phyloP scores from a whole-genome alignment of 768 basidiomycete species.

The Naematelia aurantialba region DNA sequence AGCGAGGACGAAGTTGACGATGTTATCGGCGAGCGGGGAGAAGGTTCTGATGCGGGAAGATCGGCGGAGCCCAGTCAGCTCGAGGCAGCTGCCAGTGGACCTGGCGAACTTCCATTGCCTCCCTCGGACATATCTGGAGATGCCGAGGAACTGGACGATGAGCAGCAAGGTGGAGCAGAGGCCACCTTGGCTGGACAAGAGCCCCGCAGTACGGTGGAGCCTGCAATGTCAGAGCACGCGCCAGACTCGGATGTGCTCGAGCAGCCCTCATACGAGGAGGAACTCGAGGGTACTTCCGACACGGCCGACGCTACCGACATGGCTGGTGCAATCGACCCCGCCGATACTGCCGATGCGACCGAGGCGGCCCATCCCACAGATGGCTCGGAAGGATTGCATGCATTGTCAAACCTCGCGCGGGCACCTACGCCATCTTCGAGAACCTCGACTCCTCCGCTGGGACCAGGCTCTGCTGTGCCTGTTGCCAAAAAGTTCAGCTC shows the following conservation, averaged over 20 bases:
- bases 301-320: too few relatives aligned
- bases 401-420: constrained; percentile 5
- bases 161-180: not conserved
- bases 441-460: constrained; percentile 38
- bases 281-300: too few relatives aligned
- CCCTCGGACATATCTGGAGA: constrained; percentile 1
- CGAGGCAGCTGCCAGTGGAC: not conserved
- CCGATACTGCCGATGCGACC: not conserved
- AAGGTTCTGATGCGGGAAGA: not conserved
- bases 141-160: not conserved
- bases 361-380: not conserved
- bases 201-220: too few relatives aligned
- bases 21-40: constrained; percentile 3
- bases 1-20: constrained; percentile 18
- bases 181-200: not conserved
- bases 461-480: constrained; percentile 19
- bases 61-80: not conserved
- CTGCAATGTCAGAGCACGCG: too few relatives aligned
- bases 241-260: too few relatives aligned
- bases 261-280: too few relatives aligned
- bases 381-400: not conserved
- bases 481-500: constrained; percentile 77
- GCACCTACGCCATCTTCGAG: constrained; percentile 34
- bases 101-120: not conserved
- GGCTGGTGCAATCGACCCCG: not conserved